A percentile compares a stretch with the other conserved stretches of the same genome.
phyloP scores from a whole-genome alignment of 2,329 filamentous ascomycete species.

The Hymenoscyphus fraxineus region DNA sequence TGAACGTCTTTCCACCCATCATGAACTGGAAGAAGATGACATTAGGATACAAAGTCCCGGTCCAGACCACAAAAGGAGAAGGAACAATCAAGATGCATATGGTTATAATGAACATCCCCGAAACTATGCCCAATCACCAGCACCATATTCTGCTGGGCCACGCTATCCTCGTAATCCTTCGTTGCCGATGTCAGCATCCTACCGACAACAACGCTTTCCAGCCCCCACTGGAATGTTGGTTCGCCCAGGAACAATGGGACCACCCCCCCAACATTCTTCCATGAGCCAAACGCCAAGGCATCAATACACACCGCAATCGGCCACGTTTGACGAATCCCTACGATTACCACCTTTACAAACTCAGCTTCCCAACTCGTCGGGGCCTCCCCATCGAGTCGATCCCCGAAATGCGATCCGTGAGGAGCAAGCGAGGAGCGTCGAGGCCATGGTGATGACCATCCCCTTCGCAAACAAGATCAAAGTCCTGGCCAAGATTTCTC shows the following conservation, averaged over 20 bases:
- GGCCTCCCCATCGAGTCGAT: conserved; percentile 37
- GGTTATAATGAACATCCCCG: conserved; percentile 48
- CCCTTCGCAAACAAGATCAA: conserved; percentile 72
- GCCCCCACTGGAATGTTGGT: conserved; percentile 23
- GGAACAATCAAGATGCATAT: conserved; percentile 49
- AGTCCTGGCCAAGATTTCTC: conserved; percentile 71
- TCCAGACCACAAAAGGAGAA: conserved; percentile 59
- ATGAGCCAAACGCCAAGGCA: conserved; percentile 26
- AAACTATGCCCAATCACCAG: conserved; percentile 39
- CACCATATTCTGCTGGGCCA: conserved; percentile 32
- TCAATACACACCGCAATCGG: conserved; percentile 26
- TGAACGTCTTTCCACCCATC: conserved; percentile 32
- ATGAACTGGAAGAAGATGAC: conserved; percentile 38
- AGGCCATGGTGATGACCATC: conserved; percentile 72
- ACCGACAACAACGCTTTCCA: conserved; percentile 38
- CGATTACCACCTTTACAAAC: conserved; percentile 36
- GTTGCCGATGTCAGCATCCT: conserved; percentile 34
- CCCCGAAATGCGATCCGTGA: conserved; percentile 32
- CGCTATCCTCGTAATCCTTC: conserved; percentile 23
- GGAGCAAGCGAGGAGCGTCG: conserved; percentile 47
- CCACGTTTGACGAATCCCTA: conserved; percentile 33
- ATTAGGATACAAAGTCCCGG: conserved; percentile 41
- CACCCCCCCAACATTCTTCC: conserved; percentile 29
- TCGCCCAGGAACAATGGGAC: conserved; percentile 31
- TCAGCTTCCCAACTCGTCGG: conserved; percentile 34